These are phyloP conservation scores for Phalaenopsis equestris DNA, from an alignment of 106 monocot species.

Conservation along the genomic window DNA sequence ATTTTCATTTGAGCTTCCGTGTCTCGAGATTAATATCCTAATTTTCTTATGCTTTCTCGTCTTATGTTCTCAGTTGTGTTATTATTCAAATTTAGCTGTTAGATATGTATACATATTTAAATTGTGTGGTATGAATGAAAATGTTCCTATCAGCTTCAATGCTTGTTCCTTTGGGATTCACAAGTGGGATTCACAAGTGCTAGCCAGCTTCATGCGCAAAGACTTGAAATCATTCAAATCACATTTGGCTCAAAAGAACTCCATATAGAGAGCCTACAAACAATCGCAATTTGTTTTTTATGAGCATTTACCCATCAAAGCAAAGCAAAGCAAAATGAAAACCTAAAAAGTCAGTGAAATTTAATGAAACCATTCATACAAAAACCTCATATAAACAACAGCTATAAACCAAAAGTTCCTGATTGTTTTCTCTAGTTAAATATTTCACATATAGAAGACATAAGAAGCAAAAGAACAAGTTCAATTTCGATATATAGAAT, in stretches of 20 bases:
- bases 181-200: constrained; percentile 99
- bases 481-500: not conserved
- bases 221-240: constrained; percentile 7
- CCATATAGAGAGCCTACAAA: not conserved
- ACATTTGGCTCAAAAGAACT: constrained; percentile 90
- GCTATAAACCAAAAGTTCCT: not conserved
- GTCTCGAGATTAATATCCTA: not conserved
- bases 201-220: constrained; percentile 93
- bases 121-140: not conserved
- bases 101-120: not conserved
- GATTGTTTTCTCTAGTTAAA: not conserved
- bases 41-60: not conserved
- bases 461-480: not conserved
- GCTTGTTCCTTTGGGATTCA: constrained; percentile 87
- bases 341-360: not conserved
- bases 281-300: not conserved
- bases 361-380: not conserved
- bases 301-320: not conserved
- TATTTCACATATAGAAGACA: not conserved
- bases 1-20: not conserved
- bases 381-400: not conserved
- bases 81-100: not conserved
- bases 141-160: constrained; percentile 65
- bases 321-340: too few species aligned
- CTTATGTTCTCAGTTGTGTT: not conserved